Percentiles rank a stretch among this genome's conserved stretches.
These are phyloP conservation scores for Hansenula lynferdii DNA, from an alignment of 1,139 yeast species.

Conservation along the genomic window DNA sequence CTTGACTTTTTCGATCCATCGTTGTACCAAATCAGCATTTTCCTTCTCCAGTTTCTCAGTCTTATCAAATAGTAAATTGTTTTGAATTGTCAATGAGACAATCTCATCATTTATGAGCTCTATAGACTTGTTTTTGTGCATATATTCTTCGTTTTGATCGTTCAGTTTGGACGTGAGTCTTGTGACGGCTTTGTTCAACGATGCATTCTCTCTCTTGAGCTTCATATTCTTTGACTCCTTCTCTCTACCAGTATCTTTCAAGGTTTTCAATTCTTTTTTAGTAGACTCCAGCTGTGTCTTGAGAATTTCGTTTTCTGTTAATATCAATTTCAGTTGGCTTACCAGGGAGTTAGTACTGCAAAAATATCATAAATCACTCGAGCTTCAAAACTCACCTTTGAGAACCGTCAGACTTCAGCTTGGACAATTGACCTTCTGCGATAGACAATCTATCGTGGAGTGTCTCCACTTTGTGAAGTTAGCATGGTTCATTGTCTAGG, in stretches of 20 bases:
- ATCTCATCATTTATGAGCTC: conserved; percentile 70
- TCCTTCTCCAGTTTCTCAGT: conserved; percentile 37
- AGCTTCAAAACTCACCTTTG: conserved; percentile 3
- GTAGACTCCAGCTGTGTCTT: not conserved
- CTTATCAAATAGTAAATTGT: conserved; percentile 50
- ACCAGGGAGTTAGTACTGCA: not conserved
- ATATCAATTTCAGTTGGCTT: conserved; percentile 32
- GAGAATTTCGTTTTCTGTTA: conserved; percentile 12
- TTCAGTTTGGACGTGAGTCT: conserved; percentile 30
- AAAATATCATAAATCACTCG: too few relatives aligned
- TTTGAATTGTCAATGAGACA: conserved; percentile 61
- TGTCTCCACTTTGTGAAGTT: conserved; percentile 7
- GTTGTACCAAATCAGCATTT: conserved; percentile 43
- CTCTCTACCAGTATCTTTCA: conserved; percentile 4
- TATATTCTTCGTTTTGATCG: conserved; percentile 39
- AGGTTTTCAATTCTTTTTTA: conserved; percentile 2
- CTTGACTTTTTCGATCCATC: conserved; percentile 58
- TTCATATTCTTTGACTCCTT: conserved; percentile 4
- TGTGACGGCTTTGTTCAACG: conserved; percentile 21
- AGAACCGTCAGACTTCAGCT: not conserved
- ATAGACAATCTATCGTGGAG: conserved; percentile 6
- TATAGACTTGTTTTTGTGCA: conserved; percentile 49
- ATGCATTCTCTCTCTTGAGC: conserved; percentile 9
- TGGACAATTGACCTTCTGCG: conserved; percentile 5
- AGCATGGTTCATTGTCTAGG: not conserved